Base-by-base conservation (phyloP, 2,329 filamentous ascomycete species). In the Aspergillus pseudoglaucus region DNA sequence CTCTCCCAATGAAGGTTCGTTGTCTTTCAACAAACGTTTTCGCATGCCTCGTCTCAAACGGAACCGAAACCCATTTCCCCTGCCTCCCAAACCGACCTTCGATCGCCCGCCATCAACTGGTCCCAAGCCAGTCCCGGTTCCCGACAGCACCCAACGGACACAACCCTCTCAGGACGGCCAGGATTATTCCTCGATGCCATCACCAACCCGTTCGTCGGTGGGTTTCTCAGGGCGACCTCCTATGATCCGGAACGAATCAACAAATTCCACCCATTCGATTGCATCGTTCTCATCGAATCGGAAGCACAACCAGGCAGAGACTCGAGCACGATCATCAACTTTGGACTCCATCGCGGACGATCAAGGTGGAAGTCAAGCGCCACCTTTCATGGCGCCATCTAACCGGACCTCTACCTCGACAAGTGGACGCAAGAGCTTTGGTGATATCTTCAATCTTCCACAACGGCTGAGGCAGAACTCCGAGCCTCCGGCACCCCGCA, bases 381-480 rank as follows among this genome's bases (percentile, higher is more conserved):
- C 85, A 3, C 83, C 83, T 3, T 80, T 80, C 20, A 69, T 82
- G n/a, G 62, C 67, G 8, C 71, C 68, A 3, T 76, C 75, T 2
- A 76, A 73, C 3, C 79, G 90, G 45, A 90, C 83, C 5, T 95
- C 90, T 1, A 88, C 85, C 1, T 95, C 89, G 0, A 91, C 85
- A 0, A 78, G 73, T n/a, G 90, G 90, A 4, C 81, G 93, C 47
- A 93, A 90, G 68, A 97, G 91, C 68, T 89, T 98, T 59, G 89
- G 90, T 46, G 93, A 95, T 56, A 74, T 97, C 17, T 83, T 98
- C 59, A 85, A 82, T 12, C 73, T 96, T 30, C 76, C 81, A 17
- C 79, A 82, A 53, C 82, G 90, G 53, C 78, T 95, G 50, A 81
- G 91, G 43, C 87, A 94, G 60, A 88, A 88, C 57, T 87, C 87